Evolutionary conservation across 352 stramenopile genomes (phyloP), one percentile per base, ranked within the genome.

Genomic region (Globisporangium heterothallicum): DNA sequence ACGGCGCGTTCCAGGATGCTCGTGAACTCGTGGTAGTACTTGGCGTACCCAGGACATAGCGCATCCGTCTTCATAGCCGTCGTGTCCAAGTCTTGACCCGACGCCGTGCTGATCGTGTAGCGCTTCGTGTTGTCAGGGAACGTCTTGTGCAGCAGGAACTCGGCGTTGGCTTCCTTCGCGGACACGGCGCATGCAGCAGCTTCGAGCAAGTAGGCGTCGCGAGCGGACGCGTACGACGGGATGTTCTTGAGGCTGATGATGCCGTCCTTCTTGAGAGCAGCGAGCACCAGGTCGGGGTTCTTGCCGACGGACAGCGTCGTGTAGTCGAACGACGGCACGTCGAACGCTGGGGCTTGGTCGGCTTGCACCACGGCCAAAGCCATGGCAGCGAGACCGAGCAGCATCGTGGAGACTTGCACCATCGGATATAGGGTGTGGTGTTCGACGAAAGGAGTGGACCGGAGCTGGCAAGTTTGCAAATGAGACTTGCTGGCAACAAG

Each of bases 221-320:
- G 73, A 8, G 72, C 55, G 2, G 63, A 32, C 0, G 66, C 42
- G 63, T 78, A 91, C 26, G 53, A 53, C 3, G 76, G 75, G 18
- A 92, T 68, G 61, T 88, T 86, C 42, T 58, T 61, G 40, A 92
- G 59, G 36, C 63, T 71, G 47, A 92, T 58, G 71, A 89, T 88
- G 27, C 80, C 80, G 49, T 88, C 74, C 21, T 61, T 56, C 59
- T 84, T 72, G 51, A 92, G 74, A 12, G 74, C 74, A 2, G 43
- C 29, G 44, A 88, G 67, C 42, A 88, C 49, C 22, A 62, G 38
- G n/a, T 54, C 36, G 21, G 74, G 65, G 38, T 57, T 74, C 53
- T 64, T 49, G 59, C 49, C 57, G 19, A 29, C 57, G 19, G 49
- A 49, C 13, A 88, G 62, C 9, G 68, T 64, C 24, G 53, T 16